Evolutionary conservation across 176 grass and related monocot species (phyloP), one percentile per base, ranked within the genome.

Genomic region (Eremochloa ophiuroides): DNA sequence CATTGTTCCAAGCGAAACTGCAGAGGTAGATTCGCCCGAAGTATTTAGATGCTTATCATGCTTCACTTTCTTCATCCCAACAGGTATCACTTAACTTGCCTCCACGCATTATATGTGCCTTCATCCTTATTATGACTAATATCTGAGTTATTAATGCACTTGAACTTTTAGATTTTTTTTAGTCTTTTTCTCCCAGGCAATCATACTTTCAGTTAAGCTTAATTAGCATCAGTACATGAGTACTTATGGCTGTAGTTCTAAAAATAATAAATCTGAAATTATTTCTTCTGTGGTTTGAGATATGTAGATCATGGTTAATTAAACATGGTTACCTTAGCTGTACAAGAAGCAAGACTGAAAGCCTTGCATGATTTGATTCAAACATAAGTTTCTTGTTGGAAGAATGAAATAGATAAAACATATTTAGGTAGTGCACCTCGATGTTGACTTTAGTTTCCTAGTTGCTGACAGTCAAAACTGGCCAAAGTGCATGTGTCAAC

Each of bases 31-130:
- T 5, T 39, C 90, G 59, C 88, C 83, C 4, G 38, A 84, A 30
- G 61, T 93, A 53, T 95, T 95, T 70, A 99, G 91, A 92, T 98
- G 96, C 35, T 90, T 98, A 76, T 91, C 93, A 77, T 98, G 96
- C 86, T 93, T 95, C 48, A 86, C 84, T 37, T 99, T 95, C 82
- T 95, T 99, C 85, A 88, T 90, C 63, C 93, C 88, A 80, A 88
- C 84, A 91, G 96, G 96, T 99, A 86, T 84, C 18, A 11, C 79
- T 84, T 37, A 26, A 12, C 12, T 58, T 62, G 13, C 10, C 30
- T 74, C 29, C 13, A 20, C 14, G 11, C 35, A 80, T 72, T 28
- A 40, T 55, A 61, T 35, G 31, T 34, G 25, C n/a, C 5, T 73
- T 51, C 53, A 37, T 62, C 64, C 8, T 10, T 8, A 76, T 14